Evolutionary conservation across 208 protist genomes (phyloP), one percentile per base, ranked within the genome.

Genomic region (Vickermania spadyakhi): DNA sequence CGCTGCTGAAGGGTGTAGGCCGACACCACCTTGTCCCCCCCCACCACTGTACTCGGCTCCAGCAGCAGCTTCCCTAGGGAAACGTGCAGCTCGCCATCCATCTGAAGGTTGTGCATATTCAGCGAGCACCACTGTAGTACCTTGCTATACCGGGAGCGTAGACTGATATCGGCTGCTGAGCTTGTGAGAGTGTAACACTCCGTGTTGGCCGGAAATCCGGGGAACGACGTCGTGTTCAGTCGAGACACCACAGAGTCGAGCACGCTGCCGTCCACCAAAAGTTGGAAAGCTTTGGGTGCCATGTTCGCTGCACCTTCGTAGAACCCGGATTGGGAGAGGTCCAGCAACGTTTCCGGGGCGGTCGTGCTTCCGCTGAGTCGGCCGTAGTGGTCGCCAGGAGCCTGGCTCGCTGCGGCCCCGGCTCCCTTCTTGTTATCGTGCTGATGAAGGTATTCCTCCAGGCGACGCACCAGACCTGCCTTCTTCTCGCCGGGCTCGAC

Each of bases 71-170:
- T 93, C 1, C 89, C 89, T 26, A 96, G 56, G 26, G 73, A 77
- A 3, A 93, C 56, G 55, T 62, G 70, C 1, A 96, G 70, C 72
- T 96, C 89, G 21, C 84, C 86, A 66, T 96, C 89, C 81, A 96
- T 91, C 60, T 86, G 81, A 31, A 96, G 61, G 70, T 93, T 96
- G 67, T 64, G 79, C 81, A 96, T 89, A 72, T 96, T 96, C 31
- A 96, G 68, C 56, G 84, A 71, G 62, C 89, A 96, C 89, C 89
- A 96, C 73, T 96, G 89, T 52, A 96, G 75, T 31, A 91, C 89
- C 60, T 93, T 93, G 73, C 84, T 93, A 62, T 84, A 94, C 31
- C 89, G 73, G 13, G 84, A 66, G 57, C 82, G 81, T 49, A 86
- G 52, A 1, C 86, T 73, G 2, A 80, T 73, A 28, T 78, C 68